These are phyloP conservation scores for Danielia reshetovae DNA, from an alignment of 805 yeast genomes.

Conservation along the genomic window DNA sequence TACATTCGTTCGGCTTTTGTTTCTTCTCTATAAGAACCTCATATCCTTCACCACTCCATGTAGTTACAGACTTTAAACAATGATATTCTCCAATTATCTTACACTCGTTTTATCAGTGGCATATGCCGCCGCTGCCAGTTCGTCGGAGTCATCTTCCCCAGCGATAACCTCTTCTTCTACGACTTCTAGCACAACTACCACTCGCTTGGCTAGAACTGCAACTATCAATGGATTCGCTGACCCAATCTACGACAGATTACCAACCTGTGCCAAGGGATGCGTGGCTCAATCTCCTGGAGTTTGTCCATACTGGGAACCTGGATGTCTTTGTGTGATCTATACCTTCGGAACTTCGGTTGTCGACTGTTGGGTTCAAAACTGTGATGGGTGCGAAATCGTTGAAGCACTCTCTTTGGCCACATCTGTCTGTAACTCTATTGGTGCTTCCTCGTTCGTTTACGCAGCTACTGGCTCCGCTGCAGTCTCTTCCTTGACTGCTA, in stretches of 20 bases:
- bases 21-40: no score
- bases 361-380: conserved; percentile 9
- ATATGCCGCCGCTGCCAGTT: background rate
- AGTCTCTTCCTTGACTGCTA: conserved; percentile 2
- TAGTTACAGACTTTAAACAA: background rate
- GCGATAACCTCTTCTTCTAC: conserved; percentile 4
- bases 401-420: conserved; percentile 8
- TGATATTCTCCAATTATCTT: background rate
- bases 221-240: conserved; percentile 13
- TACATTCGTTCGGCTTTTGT: no score
- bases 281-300: conserved; percentile 2
- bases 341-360: conserved; percentile 9
- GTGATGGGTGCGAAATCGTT: conserved; percentile 8
- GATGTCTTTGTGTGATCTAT: conserved; percentile 13
- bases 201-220: conserved; percentile 7
- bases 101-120: conserved; percentile 2
- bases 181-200: conserved; percentile 1
- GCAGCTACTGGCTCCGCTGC: conserved; percentile 2
- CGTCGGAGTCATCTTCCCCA: conserved; percentile 4
- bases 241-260: conserved; percentile 7
- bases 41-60: no score
- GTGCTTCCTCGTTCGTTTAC: conserved; percentile 5
- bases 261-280: conserved; percentile 11
- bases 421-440: conserved; percentile 10
- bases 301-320: conserved; percentile 16